Conservation (phyloP, 345 rosid species). For the Rhodamnia argentea region DNA sequence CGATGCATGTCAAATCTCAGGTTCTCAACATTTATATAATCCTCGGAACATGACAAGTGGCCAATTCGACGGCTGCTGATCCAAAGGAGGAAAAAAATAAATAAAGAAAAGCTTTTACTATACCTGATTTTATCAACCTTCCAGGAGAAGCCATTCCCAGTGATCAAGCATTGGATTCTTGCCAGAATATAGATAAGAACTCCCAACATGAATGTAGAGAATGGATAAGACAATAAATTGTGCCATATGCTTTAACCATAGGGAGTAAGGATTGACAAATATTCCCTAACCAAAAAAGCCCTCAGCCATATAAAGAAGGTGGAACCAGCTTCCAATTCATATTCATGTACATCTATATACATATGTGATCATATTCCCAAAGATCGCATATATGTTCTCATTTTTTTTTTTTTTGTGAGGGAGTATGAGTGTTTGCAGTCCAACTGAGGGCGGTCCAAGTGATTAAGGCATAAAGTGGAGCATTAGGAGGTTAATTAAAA, state of each 20-base stretch:
- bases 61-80: neutral
- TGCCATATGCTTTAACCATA: slow-evolving; percentile 14
- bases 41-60: neutral
- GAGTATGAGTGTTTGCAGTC: neutral
- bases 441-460: slow-evolving; percentile 25
- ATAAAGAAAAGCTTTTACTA: neutral
- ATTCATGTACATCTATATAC: neutral
- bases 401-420: neutral
- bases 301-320: neutral
- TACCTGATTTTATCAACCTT: neutral
- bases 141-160: slow-evolving; percentile 11
- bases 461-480: slow-evolving; percentile 29
- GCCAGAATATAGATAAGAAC: slow-evolving; percentile 1
- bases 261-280: slow-evolving; percentile 6
- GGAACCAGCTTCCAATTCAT: slow-evolving; percentile 5
- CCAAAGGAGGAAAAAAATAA: neutral
- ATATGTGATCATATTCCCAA: neutral
- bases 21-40: neutral
- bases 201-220: slow-evolving; percentile 1
- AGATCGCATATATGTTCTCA: neutral
- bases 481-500: neutral
- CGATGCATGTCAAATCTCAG: neutral
- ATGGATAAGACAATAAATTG: slow-evolving; percentile 25
- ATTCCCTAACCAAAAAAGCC: slow-evolving; percentile 10
- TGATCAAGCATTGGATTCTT: slow-evolving; percentile 25